A percentile compares a stretch with the other conserved stretches of the same genome.
phyloP scores from a whole-genome alignment of 371 early-diverging fungal genomes.

The Apophysomyces sp. region DNA sequence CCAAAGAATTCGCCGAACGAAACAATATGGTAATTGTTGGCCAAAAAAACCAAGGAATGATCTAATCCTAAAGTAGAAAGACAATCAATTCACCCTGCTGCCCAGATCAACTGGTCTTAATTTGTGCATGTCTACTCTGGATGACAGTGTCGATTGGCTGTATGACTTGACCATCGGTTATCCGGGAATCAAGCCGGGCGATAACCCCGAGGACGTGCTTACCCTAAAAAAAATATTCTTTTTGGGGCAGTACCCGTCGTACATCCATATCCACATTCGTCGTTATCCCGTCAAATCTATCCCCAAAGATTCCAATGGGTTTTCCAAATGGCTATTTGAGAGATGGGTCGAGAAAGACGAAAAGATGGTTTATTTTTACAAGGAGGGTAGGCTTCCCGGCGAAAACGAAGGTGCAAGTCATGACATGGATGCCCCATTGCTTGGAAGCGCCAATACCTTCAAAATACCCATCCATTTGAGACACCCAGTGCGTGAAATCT shows the following conservation, averaged over 20 bases:
- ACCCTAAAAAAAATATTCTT: slow-evolving; percentile 70
- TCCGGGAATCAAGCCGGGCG: slow-evolving; percentile 71
- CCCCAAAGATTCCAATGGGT: slow-evolving; percentile 62
- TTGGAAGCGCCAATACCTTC: not conserved
- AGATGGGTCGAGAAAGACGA: slow-evolving; percentile 82
- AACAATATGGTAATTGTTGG: slow-evolving; percentile 42
- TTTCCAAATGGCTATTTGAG: slow-evolving; percentile 71
- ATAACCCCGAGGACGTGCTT: slow-evolving; percentile 77
- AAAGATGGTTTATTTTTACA: slow-evolving; percentile 73
- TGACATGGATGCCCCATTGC: not conserved
- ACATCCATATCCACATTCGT: slow-evolving; percentile 77
- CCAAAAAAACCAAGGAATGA: not conserved
- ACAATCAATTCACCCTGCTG: slow-evolving; percentile 63
- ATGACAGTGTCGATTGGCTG: slow-evolving; percentile 62
- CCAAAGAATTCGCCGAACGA: slow-evolving; percentile 51
- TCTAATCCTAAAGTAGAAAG: slow-evolving; percentile 26
- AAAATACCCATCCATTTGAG: slow-evolving; percentile 1
- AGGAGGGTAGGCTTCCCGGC: slow-evolving; percentile 64
- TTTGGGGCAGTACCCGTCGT: slow-evolving; percentile 63
- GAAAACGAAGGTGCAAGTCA: not conserved
- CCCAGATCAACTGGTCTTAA: slow-evolving; percentile 81
- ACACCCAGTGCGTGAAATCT: not conserved
- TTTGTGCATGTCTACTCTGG: slow-evolving; percentile 61
- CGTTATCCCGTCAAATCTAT: slow-evolving; percentile 62
- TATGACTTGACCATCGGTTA: slow-evolving; percentile 89